phyloP scores from a whole-genome alignment of 805 yeast genomes.

The Saccharomycopsis sp. region DNA sequence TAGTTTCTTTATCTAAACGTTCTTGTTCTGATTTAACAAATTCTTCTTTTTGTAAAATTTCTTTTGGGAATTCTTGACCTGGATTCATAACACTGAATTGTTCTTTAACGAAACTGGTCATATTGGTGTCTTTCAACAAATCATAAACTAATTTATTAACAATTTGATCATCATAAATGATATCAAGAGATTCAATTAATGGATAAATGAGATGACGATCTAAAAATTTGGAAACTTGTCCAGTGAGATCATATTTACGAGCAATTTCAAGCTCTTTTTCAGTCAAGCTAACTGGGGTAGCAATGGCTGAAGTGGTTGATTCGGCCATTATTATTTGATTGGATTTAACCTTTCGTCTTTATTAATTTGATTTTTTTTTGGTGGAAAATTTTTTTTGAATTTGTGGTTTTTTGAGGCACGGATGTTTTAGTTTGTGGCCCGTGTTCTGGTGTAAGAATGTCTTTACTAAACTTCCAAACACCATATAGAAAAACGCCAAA shows the following conservation, averaged over 20 bases:
- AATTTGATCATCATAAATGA: slow-evolving; percentile 34
- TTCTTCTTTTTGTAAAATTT: slow-evolving; percentile 29
- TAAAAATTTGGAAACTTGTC: slow-evolving; percentile 43
- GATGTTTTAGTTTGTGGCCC: too few species aligned
- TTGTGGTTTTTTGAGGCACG: too few species aligned
- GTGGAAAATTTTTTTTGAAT: too few species aligned
- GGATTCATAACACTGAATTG: slow-evolving; percentile 34
- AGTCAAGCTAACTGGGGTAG: too few species aligned
- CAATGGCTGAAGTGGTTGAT: background rate
- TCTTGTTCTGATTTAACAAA: slow-evolving; percentile 30
- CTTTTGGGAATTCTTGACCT: slow-evolving; percentile 31
- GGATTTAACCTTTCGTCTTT: too few species aligned
- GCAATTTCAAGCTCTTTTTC: slow-evolving; percentile 32
- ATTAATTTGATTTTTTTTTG: too few species aligned
- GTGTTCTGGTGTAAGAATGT: too few species aligned
- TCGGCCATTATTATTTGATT: too few species aligned
- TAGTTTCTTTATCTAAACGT: slow-evolving; percentile 32
- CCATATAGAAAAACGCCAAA: too few species aligned
- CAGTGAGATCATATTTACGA: slow-evolving; percentile 42
- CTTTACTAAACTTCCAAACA: too few species aligned
- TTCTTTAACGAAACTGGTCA: slow-evolving; percentile 40
- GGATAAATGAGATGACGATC: slow-evolving; percentile 53
- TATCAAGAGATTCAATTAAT: slow-evolving; percentile 36
- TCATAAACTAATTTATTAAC: slow-evolving; percentile 40
- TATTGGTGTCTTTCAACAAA: slow-evolving; percentile 45